Evolutionary conservation across 2,329 filamentous ascomycete genomes (phyloP).

Genomic region (Phyllosticta paracitricarpa): DNA sequence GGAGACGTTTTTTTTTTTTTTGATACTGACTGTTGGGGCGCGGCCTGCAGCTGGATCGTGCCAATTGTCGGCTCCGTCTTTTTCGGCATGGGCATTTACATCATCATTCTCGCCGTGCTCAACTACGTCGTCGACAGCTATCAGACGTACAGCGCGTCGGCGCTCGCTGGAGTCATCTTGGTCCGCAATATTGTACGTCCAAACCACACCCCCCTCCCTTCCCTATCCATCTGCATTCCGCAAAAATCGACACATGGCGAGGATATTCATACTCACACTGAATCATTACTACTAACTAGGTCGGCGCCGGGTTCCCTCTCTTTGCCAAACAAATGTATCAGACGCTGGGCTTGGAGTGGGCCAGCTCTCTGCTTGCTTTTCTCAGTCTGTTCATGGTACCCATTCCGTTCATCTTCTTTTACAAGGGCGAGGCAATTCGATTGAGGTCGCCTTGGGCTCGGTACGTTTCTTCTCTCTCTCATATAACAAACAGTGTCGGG

Average conservation of each 20-base stretch:
- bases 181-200: slow-evolving; percentile 9
- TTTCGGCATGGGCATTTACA: slow-evolving; percentile 15
- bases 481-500: no score
- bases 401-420: slow-evolving; percentile 31
- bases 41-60: slow-evolving; percentile 10
- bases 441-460: slow-evolving; percentile 12
- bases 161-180: slow-evolving; percentile 13
- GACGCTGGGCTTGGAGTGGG: slow-evolving; percentile 28
- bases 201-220: slow-evolving; percentile 13
- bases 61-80: slow-evolving; percentile 14
- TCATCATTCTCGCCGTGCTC: slow-evolving; percentile 17
- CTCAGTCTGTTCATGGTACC: slow-evolving; percentile 27
- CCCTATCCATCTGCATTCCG: no score
- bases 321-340: slow-evolving; percentile 22
- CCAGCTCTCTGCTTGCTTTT: slow-evolving; percentile 29
- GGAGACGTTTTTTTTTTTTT: neutral
- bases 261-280: no score
- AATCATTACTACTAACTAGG: slow-evolving; percentile 1
- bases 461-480: neutral
- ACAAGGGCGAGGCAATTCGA: slow-evolving; percentile 20
- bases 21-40: neutral
- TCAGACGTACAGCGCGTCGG: slow-evolving; percentile 11
- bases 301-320: slow-evolving; percentile 20
- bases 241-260: no score
- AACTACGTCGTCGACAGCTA: slow-evolving; percentile 16